Conservation (phyloP, 129 eudicot species). For the Kitagawia praeruptora region DNA sequence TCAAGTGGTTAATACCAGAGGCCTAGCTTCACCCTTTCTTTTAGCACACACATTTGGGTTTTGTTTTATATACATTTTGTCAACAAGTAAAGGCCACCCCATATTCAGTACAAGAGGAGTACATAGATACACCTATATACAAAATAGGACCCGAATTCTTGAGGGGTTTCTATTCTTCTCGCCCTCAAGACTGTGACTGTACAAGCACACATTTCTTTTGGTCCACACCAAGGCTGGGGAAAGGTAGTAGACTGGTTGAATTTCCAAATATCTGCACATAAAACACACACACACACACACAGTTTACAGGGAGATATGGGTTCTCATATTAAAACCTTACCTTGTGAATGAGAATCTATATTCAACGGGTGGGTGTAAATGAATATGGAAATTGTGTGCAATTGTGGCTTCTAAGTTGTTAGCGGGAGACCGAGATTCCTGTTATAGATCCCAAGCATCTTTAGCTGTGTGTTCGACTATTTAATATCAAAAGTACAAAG, state of each 20-base stretch:
- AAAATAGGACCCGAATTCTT: not conserved
- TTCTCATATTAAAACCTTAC: not conserved
- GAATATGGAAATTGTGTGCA: not conserved
- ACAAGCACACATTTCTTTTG: not conserved
- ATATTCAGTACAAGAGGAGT: not conserved
- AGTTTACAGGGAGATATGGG: not conserved
- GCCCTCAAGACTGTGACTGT: not conserved
- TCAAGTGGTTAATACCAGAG: not conserved
- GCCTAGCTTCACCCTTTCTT: not conserved
- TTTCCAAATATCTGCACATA: not conserved
- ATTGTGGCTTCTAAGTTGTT: not conserved
- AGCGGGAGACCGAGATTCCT: not conserved
- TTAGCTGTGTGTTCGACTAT: not conserved
- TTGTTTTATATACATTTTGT: not conserved
- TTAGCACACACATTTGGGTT: slow-evolving; percentile 5
- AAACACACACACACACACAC: not conserved
- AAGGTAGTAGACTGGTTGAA: not conserved
- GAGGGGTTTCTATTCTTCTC: not conserved
- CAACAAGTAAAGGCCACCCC: not conserved
- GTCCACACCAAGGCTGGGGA: not conserved
- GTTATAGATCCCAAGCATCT: not conserved
- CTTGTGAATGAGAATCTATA: not conserved
- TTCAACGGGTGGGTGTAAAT: not conserved
- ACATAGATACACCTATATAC: not conserved
- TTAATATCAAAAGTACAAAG: not conserved